Percentiles rank a stretch among this genome's conserved stretches.
Conservation (phyloP, 75 land plant species). For the Picea sitchensis region DNA sequence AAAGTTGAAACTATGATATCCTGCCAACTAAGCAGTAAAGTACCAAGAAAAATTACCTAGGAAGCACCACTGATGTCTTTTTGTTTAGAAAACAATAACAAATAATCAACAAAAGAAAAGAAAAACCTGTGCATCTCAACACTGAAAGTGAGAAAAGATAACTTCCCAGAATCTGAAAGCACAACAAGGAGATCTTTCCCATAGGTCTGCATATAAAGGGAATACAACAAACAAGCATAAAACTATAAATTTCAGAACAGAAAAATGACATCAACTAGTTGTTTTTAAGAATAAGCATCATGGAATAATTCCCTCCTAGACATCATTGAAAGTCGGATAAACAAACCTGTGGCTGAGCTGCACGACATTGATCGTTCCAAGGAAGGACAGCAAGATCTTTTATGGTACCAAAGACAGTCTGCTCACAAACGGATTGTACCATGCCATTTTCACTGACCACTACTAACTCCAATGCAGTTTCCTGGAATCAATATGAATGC, state of each 20-base stretch:
- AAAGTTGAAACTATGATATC: neutral
- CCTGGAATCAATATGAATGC: conserved; percentile 38
- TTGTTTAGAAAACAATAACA: neutral
- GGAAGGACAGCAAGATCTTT: conserved; percentile 78
- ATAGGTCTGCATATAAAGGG: conserved; percentile 36
- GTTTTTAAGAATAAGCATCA: neutral
- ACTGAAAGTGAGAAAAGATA: conserved; percentile 83
- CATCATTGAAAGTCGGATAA: neutral
- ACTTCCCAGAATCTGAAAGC: conserved; percentile 95
- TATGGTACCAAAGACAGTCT: conserved; percentile 89
- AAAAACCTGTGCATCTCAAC: conserved; percentile 87
- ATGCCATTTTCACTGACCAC: conserved; percentile 80
- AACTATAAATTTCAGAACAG: neutral
- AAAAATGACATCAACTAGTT: neutral
- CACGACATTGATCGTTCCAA: conserved; percentile 56
- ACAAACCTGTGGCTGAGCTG: conserved; percentile 49
- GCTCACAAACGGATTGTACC: conserved; percentile 86
- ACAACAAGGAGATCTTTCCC: conserved; percentile 84
- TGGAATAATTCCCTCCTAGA: neutral
- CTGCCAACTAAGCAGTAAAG: neutral
- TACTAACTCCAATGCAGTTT: conserved; percentile 87
- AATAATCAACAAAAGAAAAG: neutral
- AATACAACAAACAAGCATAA: neutral
- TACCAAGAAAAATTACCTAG: neutral
- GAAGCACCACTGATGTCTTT: neutral